These are phyloP conservation scores for Thermoascus crustaceus DNA, from an alignment of 2,329 filamentous ascomycete species.

Conservation along the genomic window DNA sequence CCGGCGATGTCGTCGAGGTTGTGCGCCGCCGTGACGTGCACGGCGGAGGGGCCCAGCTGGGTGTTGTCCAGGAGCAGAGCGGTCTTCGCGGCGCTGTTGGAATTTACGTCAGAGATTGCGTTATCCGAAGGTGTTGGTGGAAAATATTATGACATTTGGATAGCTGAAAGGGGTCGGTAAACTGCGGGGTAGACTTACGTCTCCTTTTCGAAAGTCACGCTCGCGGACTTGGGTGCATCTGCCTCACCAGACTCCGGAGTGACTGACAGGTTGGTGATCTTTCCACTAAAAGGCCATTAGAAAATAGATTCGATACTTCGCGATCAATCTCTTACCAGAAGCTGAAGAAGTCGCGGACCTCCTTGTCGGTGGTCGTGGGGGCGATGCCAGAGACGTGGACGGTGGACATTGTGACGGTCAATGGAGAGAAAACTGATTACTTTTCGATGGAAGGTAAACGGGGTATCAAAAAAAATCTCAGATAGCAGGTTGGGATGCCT, in stretches of 20 bases:
- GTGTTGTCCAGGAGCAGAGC: constrained; percentile 96
- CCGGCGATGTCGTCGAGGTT: constrained; percentile 56
- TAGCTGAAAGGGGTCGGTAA: constrained; percentile 5
- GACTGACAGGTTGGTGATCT: constrained; percentile 77
- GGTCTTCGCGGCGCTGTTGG: constrained; percentile 77
- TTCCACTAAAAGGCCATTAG: constrained; percentile 54
- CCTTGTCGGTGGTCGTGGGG: constrained; percentile 71
- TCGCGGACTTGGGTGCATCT: constrained; percentile 68
- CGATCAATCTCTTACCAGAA: constrained; percentile 58
- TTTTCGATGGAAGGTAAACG: no score
- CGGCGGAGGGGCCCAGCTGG: constrained; percentile 67
- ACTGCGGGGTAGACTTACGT: constrained; percentile 45
- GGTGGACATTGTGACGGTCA: constrained; percentile 52
- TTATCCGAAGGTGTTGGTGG: no score
- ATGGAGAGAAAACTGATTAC: no score
- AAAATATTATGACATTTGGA: no score
- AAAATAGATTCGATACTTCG: constrained; percentile 7
- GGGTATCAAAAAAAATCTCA: no score
- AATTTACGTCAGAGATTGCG: no score
- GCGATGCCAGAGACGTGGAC: constrained; percentile 90
- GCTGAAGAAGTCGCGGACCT: constrained; percentile 95
- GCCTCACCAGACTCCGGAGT: constrained; percentile 47
- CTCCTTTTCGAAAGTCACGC: constrained; percentile 94
- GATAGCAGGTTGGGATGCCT: constrained; percentile 3
- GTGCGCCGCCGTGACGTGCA: constrained; percentile 68